Evolutionary conservation across 108 stramenopile species (phyloP), one percentile per base, ranked within the genome.

Genomic region (Fragilariopsis cylindrus): DNA sequence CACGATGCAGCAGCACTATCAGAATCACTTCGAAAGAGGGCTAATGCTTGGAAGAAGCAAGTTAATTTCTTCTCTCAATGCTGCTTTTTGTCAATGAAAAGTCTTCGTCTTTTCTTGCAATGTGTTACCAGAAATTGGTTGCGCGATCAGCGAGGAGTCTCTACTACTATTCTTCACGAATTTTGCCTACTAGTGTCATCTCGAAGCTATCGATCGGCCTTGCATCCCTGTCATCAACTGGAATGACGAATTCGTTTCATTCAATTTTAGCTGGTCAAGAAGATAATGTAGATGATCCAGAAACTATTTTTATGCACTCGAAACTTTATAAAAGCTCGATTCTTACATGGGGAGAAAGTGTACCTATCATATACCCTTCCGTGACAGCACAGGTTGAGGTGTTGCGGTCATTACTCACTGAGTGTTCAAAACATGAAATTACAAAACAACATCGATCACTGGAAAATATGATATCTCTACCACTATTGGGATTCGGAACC

Each of bases 1-100:
- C 84, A 91, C 54, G 84, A 92, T 79, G 87, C 83, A 57, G 78
- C 86, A 40, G 57, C 89, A 1, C 80, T 90, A 16, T 69, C 75
- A 7, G 72, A 81, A 65, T 80, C 87, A 45, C 73, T 82, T 48
- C 68, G 82, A 45, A 81, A 81, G 39, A 67, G 83, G 45, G 80
- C 82, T 8, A 60, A 80, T 50, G 70, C 63, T n/a, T 92, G 89
- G 91, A 89, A 77, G 48, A 62, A 84, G 13, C 68, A 78, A 58
- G 88, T 86, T 3, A 62, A 86, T 42, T 75, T 92, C 3, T 89
- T 84, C 64, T 92, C 93, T 4, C 60, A 71, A 2, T 88, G 72
- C 57, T 60, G 66, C 21, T 48, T 73, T 12, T 46, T 79, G 43
- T 58, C 78, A n/a, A 79, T 79, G 80, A 73, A 80, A 42, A 82